Evolutionary conservation across 192 early-diverging fungal genomes (phyloP).

Genomic region (Coemansia sp.): DNA sequence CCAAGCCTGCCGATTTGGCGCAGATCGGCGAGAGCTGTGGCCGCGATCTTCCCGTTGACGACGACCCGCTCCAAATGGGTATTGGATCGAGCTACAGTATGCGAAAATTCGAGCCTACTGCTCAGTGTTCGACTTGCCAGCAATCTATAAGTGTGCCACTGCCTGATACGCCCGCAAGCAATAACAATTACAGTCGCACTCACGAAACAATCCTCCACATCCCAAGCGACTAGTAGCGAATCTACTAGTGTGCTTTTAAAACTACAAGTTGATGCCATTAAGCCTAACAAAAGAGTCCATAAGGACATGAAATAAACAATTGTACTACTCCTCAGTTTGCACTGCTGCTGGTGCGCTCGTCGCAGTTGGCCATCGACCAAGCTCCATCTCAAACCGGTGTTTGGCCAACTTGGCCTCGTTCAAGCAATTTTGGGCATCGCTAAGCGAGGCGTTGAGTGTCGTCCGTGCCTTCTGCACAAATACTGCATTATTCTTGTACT

Average conservation of each 20-base stretch:
- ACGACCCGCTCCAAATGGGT: constrained; percentile 35
- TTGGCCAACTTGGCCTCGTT: constrained; percentile 34
- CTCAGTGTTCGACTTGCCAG: background rate
- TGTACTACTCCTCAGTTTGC: background rate
- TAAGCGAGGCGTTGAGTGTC: constrained; percentile 14
- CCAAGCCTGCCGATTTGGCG: constrained; percentile 1
- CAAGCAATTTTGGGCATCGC: constrained; percentile 30
- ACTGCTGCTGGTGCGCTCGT: background rate
- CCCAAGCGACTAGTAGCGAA: background rate
- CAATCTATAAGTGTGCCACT: background rate
- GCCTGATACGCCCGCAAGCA: background rate
- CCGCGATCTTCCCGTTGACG: constrained; percentile 34
- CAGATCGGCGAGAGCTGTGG: background rate
- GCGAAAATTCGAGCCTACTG: background rate
- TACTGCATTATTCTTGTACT: background rate
- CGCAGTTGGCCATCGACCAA: constrained; percentile 16
- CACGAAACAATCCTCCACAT: background rate
- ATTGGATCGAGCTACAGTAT: background rate
- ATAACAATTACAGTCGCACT: background rate
- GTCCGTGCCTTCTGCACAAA: constrained; percentile 11
- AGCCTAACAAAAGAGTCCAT: background rate
- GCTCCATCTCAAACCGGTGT: constrained; percentile 34
- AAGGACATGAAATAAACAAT: background rate
- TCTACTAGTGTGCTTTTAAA: background rate
- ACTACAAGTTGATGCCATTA: background rate